Evolutionary conservation across 768 basidiomycete genomes (phyloP), one percentile per base, ranked within the genome.

Genomic region (Stropharia rugosoannulata): DNA sequence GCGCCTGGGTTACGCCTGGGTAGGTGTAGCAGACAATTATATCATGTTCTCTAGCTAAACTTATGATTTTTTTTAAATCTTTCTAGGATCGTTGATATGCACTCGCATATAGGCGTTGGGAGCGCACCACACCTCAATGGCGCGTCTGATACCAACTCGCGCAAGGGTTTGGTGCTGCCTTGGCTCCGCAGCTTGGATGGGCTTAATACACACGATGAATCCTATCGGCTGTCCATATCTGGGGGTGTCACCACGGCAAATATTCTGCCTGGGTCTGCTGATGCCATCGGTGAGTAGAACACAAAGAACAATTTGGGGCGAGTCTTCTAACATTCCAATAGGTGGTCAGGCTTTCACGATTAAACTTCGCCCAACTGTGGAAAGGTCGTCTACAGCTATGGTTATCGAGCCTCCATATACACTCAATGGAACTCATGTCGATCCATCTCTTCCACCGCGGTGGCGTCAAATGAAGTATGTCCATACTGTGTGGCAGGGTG

Each of bases 331-430:
- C 12, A 45, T 11, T 13, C 1, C 19, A n/a, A 46, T 25, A 46
- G 90, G 89, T 47, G 92, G 92, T 8, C 91, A 93, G 66, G 91
- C 90, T 0, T 95, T 93, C 64, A 80, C 85, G 47, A 83, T 95
- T 63, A 95, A 95, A 69, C 72, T 90, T 15, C 80, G 93, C 35
- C 81, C 82, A 54, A 93, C 91, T 0, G 60, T 75, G 16, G 89
- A 90, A 59, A 80, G 85, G 29, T 86, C 89, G 0, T 80, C 90
- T 3, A 80, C 83, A 10, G 83, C 88, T 4, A 86, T 90, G 84
- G 70, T 92, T 3, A 73, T 95, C 22, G 93, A 95, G 59, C 86
- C 90, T 32, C 92, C 93, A 11, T 69, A 70, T 56, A 60, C 68
- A 44, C 51, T 80, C 67, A 81, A 86, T 63, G 70, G 67, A 16